Conservation (phyloP, 495 filamentous ascomycete species). For the Tuber calosporum region DNA sequence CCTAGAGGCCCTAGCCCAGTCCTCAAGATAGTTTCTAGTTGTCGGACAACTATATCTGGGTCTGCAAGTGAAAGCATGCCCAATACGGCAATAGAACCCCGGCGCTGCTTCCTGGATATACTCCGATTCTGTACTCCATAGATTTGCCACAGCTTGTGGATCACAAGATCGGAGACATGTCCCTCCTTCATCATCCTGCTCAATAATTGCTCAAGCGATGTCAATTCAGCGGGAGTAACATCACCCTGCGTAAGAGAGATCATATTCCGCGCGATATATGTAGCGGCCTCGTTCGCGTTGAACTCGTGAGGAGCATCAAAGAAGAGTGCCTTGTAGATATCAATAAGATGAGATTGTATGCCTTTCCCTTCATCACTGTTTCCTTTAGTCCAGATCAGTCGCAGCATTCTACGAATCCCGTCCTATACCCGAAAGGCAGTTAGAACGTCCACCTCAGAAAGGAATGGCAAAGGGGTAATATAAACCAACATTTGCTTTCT, state of each 20-base stretch:
- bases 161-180: constrained; percentile 74
- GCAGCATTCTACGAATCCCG: constrained; percentile 88
- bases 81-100: constrained; percentile 90
- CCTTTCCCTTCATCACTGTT: constrained; percentile 99
- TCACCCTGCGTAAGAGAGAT: constrained; percentile 88
- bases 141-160: constrained; percentile 93
- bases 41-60: constrained; percentile 82
- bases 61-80: constrained; percentile 94
- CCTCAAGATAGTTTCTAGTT: constrained; percentile 86
- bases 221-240: constrained; percentile 86
- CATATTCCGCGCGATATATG: constrained; percentile 96
- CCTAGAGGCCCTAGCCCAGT: constrained; percentile 80
- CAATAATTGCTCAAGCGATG: constrained; percentile 86
- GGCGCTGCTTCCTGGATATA: constrained; percentile 83
- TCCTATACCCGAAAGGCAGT: constrained; percentile 26
- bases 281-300: constrained; percentile 80
- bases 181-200: constrained; percentile 96
- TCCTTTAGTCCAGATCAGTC: constrained; percentile 97
- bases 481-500: constrained; percentile 65
- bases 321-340: constrained; percentile 91
- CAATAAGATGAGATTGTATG: constrained; percentile 92
- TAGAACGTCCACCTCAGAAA: not conserved
- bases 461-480: not conserved
- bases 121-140: constrained; percentile 90
- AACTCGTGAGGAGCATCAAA: constrained; percentile 88